A percentile compares a stretch with the other conserved stretches of the same genome.
Evolutionary conservation across 176 grass and related monocot genomes (phyloP).

Genomic region (Musa troglodytarum): DNA sequence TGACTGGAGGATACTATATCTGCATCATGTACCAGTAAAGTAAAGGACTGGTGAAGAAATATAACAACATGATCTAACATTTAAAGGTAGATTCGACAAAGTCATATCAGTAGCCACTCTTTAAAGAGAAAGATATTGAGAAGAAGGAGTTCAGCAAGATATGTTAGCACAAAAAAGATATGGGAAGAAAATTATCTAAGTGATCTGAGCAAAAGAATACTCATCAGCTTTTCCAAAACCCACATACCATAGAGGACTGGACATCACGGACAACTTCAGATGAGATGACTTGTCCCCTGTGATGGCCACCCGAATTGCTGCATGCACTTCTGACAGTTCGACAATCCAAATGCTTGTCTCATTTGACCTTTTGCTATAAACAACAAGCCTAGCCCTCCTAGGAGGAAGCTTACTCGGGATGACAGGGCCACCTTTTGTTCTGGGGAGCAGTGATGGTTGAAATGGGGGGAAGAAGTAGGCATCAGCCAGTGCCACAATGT

Average conservation of each 20-base stretch:
- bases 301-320: conserved; percentile 91
- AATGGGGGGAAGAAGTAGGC: conserved; percentile 99
- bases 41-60: no score
- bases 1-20: no score
- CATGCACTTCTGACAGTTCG: conserved; percentile 93
- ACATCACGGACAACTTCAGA: conserved; percentile 83
- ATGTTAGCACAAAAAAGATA: not conserved
- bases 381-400: conserved; percentile 77
- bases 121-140: not conserved
- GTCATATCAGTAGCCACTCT: no score
- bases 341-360: conserved; percentile 95
- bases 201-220: not conserved
- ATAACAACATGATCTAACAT: no score
- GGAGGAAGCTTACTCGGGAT: conserved; percentile 86
- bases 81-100: no score
- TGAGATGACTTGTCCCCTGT: conserved; percentile 84
- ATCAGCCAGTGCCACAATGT: conserved; percentile 92
- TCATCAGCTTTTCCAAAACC: conserved; percentile 4
- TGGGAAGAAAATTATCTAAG: not conserved
- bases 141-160: not conserved
- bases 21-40: no score
- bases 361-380: conserved; percentile 94
- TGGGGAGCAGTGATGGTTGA: conserved; percentile 87
- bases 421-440: conserved; percentile 82
- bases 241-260: conserved; percentile 89